These are phyloP conservation scores for Calonectria honghensis DNA, from an alignment of 2,329 filamentous ascomycete genomes.

Conservation along the genomic window DNA sequence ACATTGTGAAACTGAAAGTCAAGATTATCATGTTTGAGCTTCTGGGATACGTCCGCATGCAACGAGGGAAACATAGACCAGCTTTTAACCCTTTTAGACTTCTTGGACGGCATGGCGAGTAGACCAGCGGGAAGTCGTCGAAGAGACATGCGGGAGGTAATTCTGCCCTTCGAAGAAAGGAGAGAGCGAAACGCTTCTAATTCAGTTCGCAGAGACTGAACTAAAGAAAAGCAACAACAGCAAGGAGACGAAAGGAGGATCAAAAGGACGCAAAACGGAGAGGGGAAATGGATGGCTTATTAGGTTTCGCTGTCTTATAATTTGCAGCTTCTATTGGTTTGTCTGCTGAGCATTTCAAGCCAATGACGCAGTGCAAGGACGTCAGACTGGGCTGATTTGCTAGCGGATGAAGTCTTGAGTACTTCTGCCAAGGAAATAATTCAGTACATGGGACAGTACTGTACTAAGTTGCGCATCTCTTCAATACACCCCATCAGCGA, in stretches of 20 bases:
- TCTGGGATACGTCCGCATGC: conserved; percentile 40
- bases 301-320: too few species aligned
- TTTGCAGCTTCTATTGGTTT: conserved; percentile 8
- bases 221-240: not conserved
- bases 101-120: not conserved
- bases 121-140: not conserved
- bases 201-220: not conserved
- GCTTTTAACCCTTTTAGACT: not conserved
- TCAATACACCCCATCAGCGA: not conserved
- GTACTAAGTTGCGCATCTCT: not conserved
- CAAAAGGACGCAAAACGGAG: not conserved
- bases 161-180: not conserved
- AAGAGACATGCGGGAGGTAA: not conserved
- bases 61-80: conserved; percentile 50
- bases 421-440: not conserved
- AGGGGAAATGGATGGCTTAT: not conserved
- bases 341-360: not conserved
- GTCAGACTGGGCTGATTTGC: not conserved
- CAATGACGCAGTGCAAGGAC: not conserved
- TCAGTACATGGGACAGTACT: not conserved
- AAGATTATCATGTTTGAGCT: conserved; percentile 44
- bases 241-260: not conserved
- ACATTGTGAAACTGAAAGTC: conserved; percentile 50
- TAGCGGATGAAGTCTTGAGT: not conserved
- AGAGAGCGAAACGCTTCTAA: not conserved